Evolutionary conservation across 192 early-diverging fungal genomes (phyloP).

Genomic region (Entrophospora sp.): DNA sequence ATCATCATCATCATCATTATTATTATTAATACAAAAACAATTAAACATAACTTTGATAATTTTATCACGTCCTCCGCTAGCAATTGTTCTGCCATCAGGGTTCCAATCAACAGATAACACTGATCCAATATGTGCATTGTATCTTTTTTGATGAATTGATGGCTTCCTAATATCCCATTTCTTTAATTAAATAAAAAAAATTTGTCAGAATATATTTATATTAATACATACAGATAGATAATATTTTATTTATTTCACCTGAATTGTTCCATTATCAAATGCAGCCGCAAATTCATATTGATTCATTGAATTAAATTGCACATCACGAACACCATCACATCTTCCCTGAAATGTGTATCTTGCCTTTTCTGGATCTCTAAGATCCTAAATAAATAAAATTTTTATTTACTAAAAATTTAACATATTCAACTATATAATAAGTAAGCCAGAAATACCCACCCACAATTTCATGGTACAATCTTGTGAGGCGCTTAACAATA

Average conservation of each 20-base stretch:
- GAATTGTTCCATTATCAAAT: slow-evolving; percentile 71
- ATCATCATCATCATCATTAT: neutral
- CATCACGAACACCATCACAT: slow-evolving; percentile 69
- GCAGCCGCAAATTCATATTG: slow-evolving; percentile 64
- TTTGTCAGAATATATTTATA: no score
- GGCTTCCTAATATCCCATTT: slow-evolving; percentile 75
- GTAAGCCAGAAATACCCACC: slow-evolving; percentile 36
- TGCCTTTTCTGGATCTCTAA: slow-evolving; percentile 44
- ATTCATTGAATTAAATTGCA: slow-evolving; percentile 60
- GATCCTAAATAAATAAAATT: slow-evolving; percentile 35
- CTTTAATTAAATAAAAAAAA: slow-evolving; percentile 28
- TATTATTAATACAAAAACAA: neutral
- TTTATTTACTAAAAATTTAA: neutral
- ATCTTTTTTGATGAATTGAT: slow-evolving; percentile 47
- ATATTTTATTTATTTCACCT: slow-evolving; percentile 35
- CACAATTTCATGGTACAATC: slow-evolving; percentile 69
- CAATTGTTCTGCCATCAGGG: slow-evolving; percentile 56
- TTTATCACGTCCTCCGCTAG: slow-evolving; percentile 68
- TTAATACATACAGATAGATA: no score
- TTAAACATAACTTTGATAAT: slow-evolving; percentile 52
- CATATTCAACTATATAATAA: neutral
- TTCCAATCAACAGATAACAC: slow-evolving; percentile 70
- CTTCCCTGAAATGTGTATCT: slow-evolving; percentile 61
- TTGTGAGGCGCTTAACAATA: slow-evolving; percentile 69
- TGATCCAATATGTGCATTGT: slow-evolving; percentile 63